These are phyloP conservation scores for Byssochlamys sp. DNA, from an alignment of 2,329 filamentous ascomycete species.

Conservation along the genomic window DNA sequence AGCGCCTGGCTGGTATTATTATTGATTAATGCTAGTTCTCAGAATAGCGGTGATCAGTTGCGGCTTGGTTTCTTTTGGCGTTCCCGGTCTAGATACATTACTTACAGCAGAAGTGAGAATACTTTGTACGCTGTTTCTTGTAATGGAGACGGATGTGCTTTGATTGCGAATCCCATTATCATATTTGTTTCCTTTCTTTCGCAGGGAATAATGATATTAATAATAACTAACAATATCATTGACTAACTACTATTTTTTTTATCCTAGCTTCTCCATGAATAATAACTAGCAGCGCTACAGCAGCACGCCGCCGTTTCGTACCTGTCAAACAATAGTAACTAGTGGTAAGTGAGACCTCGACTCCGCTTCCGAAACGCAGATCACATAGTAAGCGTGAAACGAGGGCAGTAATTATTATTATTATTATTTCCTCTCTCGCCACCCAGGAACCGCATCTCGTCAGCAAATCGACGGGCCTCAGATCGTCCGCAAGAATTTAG, in stretches of 20 bases:
- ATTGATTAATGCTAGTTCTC: too few species aligned
- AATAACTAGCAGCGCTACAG: neutral
- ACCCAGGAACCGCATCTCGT: neutral
- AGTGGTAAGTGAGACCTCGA: neutral
- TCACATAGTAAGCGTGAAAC: constrained; percentile 1
- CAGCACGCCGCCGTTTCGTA: neutral
- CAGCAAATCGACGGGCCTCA: neutral
- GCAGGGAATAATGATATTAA: neutral
- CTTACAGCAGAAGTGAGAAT: too few species aligned
- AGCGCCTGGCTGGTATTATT: too few species aligned
- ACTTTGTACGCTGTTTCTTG: too few species aligned
- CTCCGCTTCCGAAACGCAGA: neutral
- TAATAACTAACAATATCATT: too few species aligned
- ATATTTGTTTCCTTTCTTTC: neutral
- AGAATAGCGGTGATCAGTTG: too few species aligned
- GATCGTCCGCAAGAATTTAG: neutral
- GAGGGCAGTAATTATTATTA: neutral
- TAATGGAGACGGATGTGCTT: too few species aligned
- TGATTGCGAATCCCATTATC: too few species aligned
- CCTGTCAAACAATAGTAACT: neutral
- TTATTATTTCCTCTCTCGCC: neutral
- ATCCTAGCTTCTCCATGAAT: neutral
- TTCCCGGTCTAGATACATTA: too few species aligned
- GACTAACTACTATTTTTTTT: neutral
- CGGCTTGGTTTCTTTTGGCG: too few species aligned